Percentiles rank a stretch among this genome's conserved stretches.
phyloP scores from a whole-genome alignment of 768 basidiomycete genomes.

The Mycena galericulata region DNA sequence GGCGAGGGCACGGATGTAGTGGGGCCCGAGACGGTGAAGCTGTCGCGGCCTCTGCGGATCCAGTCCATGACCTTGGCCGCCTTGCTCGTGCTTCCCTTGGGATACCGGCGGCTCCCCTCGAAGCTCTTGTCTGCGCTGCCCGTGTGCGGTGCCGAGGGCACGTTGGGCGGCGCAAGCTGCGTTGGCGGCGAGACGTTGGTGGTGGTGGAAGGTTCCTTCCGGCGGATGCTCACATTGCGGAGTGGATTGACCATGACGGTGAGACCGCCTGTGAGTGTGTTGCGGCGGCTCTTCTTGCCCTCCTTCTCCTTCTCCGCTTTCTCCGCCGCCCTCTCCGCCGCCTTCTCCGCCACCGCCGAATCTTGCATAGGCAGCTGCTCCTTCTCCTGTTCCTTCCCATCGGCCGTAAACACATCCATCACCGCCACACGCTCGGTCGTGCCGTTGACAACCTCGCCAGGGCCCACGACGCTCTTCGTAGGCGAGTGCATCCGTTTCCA shows the following conservation, averaged over 20 bases:
- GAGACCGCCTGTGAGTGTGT: constrained; percentile 64
- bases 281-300: constrained; percentile 75
- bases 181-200: constrained; percentile 17
- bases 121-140: constrained; percentile 32
- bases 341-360: constrained; percentile 27
- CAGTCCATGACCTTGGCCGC: constrained; percentile 98
- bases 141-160: constrained; percentile 19
- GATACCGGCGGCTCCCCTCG: constrained; percentile 50
- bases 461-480: constrained; percentile 23
- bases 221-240: constrained; percentile 52
- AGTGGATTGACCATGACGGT: constrained; percentile 88
- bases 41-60: constrained; percentile 71
- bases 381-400: neutral
- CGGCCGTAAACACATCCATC: constrained; percentile 31
- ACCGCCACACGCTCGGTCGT: constrained; percentile 23
- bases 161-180: constrained; percentile 19
- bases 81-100: constrained; percentile 84
- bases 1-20: constrained; percentile 8
- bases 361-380: constrained; percentile 25
- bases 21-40: constrained; percentile 25
- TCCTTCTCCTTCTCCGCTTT: constrained; percentile 42
- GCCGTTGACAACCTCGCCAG: constrained; percentile 21
- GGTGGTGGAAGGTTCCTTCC: constrained; percentile 48
- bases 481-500: constrained; percentile 26
- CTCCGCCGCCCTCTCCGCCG: constrained; percentile 31